Evolutionary conservation across 2,329 filamentous ascomycete genomes (phyloP).

Genomic region (Mycocentrospora acerina): DNA sequence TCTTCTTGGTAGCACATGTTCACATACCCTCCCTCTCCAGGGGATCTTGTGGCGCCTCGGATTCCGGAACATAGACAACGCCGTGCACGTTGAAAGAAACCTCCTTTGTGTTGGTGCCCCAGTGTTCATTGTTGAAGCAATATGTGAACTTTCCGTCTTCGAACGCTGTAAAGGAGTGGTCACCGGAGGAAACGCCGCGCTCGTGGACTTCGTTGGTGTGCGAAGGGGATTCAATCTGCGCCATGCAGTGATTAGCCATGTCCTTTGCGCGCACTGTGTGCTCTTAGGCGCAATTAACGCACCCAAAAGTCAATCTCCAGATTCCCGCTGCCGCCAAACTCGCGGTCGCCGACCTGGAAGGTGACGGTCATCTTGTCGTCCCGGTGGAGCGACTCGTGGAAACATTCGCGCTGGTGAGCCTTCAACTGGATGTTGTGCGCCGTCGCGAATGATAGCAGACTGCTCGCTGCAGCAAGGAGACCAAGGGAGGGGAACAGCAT

Average conservation of each 20-base stretch:
- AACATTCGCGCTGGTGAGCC: conserved; percentile 93
- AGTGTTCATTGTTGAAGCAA: conserved; percentile 99
- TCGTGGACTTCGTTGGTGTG: conserved; percentile 77
- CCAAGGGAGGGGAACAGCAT: conserved; percentile 42
- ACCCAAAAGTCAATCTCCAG: conserved; percentile 99
- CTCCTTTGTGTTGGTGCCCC: conserved; percentile 94
- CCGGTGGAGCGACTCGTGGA: conserved; percentile 87
- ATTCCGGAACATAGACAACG: conserved; percentile 93
- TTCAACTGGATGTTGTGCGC: conserved; percentile 96
- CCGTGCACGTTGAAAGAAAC: conserved; percentile 99
- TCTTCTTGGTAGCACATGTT: neutral
- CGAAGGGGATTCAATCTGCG: conserved; percentile 74
- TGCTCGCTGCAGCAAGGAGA: conserved; percentile 50
- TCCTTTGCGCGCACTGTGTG: too few species aligned
- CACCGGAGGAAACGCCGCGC: conserved; percentile 80
- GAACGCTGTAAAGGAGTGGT: conserved; percentile 85
- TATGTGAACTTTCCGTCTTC: conserved; percentile 89
- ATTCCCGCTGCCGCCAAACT: conserved; percentile 92
- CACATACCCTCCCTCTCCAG: conserved; percentile 81
- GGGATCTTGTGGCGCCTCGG: conserved; percentile 80
- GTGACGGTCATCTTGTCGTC: conserved; percentile 99
- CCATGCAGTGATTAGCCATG: conserved; percentile 9
- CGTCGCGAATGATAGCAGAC: conserved; percentile 63
- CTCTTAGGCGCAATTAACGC: conserved; percentile 27
- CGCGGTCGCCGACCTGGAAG: conserved; percentile 95